phyloP scores from a whole-genome alignment of 805 yeast genomes.

The Yamadazyma endophytica region DNA sequence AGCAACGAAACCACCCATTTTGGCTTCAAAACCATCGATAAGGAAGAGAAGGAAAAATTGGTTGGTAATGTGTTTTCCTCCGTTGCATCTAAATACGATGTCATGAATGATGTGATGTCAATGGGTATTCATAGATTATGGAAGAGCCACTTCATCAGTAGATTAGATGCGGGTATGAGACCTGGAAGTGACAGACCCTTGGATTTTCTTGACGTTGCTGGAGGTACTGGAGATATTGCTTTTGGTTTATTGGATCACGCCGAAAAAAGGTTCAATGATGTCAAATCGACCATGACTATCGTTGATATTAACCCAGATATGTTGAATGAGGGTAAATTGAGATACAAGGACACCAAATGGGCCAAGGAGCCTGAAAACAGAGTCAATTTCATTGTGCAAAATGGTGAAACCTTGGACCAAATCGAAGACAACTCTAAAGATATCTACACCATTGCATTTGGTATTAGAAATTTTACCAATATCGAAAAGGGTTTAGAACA shows the following conservation, averaged over 20 bases:
- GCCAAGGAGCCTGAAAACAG: conserved; percentile 53
- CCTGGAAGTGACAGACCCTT: conserved; percentile 77
- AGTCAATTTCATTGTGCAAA: conserved; percentile 79
- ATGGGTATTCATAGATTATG: conserved; percentile 91
- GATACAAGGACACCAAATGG: conserved; percentile 60
- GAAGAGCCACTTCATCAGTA: conserved; percentile 86
- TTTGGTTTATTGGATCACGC: conserved; percentile 94
- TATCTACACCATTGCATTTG: conserved; percentile 94
- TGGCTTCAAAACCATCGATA: conserved; percentile 80
- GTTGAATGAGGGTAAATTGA: conserved; percentile 85
- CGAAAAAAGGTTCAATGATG: conserved; percentile 69
- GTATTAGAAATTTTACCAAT: conserved; percentile 94
- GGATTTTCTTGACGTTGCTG: conserved; percentile 92
- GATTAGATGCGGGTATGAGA: conserved; percentile 89
- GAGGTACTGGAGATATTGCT: conserved; percentile 98
- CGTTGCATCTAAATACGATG: conserved; percentile 90
- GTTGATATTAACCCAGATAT: conserved; percentile 96
- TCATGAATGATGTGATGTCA: conserved; percentile 98
- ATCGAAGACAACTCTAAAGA: conserved; percentile 88
- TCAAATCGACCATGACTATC: conserved; percentile 74
- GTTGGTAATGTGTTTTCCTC: conserved; percentile 89
- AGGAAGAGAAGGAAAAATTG: conserved; percentile 73
- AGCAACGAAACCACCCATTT: conserved; percentile 72
- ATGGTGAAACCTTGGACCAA: conserved; percentile 84
- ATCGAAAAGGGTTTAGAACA: conserved; percentile 90